A percentile compares a stretch with the other conserved stretches of the same genome.
Conservation (phyloP, 768 basidiomycete species). For the Pleurotus tuber-regium region DNA sequence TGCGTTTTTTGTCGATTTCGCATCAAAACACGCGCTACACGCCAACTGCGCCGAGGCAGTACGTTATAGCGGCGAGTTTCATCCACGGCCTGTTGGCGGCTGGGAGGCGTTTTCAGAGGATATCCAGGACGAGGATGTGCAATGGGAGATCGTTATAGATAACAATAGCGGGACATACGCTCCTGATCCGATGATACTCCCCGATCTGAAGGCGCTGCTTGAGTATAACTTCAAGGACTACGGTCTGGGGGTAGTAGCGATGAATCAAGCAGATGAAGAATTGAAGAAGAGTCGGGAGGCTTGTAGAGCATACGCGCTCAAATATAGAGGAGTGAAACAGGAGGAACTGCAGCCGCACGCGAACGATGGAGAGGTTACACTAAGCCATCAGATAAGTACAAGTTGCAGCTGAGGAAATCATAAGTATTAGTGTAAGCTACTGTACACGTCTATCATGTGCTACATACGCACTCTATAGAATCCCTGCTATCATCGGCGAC, state of each 20-base stretch:
- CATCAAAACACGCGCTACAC: slow-evolving; percentile 85
- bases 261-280: slow-evolving; percentile 53
- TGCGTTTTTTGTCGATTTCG: slow-evolving; percentile 84
- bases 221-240: slow-evolving; percentile 66
- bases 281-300: slow-evolving; percentile 60
- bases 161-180: slow-evolving; percentile 87
- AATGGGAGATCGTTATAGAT: slow-evolving; percentile 84
- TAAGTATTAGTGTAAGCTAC: too few species aligned
- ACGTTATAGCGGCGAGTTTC: slow-evolving; percentile 78
- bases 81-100: slow-evolving; percentile 67
- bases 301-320: slow-evolving; percentile 64
- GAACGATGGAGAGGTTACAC: slow-evolving; percentile 49
- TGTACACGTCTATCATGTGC: too few species aligned
- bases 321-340: slow-evolving; percentile 53
- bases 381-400: slow-evolving; percentile 31
- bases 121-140: slow-evolving; percentile 49
- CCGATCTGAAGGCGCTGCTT: slow-evolving; percentile 56
- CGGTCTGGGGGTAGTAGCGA: slow-evolving; percentile 54
- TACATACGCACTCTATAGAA: too few species aligned
- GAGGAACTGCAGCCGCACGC: slow-evolving; percentile 67
- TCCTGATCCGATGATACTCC: slow-evolving; percentile 63
- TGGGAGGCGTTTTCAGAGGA: slow-evolving; percentile 63
- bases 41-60: slow-evolving; percentile 66
- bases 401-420: too few species aligned
- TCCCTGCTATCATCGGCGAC: too few species aligned